Base-by-base conservation (phyloP, 169 alveolate species). In the Eimeria necatrix region DNA sequence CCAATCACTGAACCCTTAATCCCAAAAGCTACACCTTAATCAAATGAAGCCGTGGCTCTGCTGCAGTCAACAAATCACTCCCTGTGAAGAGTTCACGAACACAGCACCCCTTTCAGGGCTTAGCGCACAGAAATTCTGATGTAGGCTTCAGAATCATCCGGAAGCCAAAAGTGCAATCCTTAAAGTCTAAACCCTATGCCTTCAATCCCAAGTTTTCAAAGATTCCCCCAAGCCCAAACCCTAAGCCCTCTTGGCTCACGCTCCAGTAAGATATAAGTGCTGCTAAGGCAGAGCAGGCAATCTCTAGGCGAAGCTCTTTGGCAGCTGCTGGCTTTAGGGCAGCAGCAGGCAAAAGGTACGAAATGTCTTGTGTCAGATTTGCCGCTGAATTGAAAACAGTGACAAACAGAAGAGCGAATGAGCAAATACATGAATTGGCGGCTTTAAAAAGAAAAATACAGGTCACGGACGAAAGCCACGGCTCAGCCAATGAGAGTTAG, bases 181-280 rank as follows among this genome's bases (percentile, higher is more conserved):
- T 24, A 73, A n/a, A 48, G 70, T 49, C 88, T 0, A 51, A 16
- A 12, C 70, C 46, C 88, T n/a, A 49, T 22, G 3, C 78, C 48
- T 8, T 41, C 16, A 18, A 32, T 32, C 32, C 85, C 26, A n/a
- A 49, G 14, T 16, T 9, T 16, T 9, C 64, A 56, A 16, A 2
- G 3, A 56, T 0, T 2, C 41, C 64, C 61, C 87, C 24, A 46
- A 76, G 61, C 59, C 59, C 24, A 76, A 49, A 76, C 87, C 64
- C 87, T 48, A 71, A 71, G 24, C 83, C 83, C 83, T 71, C 18
- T n/a, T 22, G 51, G 51, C 87, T 32, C 26, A 76, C 87, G 26
- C 87, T 76, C 87, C 87, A 76, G 26, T 76, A 76, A 32, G 87
- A 76, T 56, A 76, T 76, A 41, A 76, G 87, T 3, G 87, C 87